Evolutionary conservation across 106 monocot genomes (phyloP), one percentile per base, ranked within the genome.

Genomic region (Dactylorhiza incarnata): DNA sequence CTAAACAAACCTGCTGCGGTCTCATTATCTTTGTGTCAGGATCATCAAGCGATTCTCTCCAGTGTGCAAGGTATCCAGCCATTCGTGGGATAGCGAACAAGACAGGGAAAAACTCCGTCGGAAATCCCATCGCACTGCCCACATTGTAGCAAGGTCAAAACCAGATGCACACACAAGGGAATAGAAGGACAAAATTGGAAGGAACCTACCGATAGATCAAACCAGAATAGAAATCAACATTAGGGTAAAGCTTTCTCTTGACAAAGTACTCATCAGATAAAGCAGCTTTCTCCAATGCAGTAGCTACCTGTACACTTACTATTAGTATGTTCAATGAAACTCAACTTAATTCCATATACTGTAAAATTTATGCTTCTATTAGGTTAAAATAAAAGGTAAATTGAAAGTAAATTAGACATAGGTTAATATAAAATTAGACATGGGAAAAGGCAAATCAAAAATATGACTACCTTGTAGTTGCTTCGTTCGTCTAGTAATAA

Each of bases 11-110:
- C 97, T 99, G 81, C 67, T 91, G 94, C 15, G 94, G 97, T 73
- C 97, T 89, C 86, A 94, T 94, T 73, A 99, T 99, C 83, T 99
- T 99, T n/a, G 91, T 94, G 71, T 99, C 97, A 68, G 97, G 94
- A 83, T 94, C 97, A 88, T 94, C 89, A n/a, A 99, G 89, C n/a
- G 97, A 99, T 73, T 99, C 97, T 54, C 89, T 81, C 97, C 97
- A 99, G 76, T 99, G 97, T 66, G 94, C 80, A 48, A 99, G 79
- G 50, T 88, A 99, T 22, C 97, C 97, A 83, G 91, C 94, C 97
- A 99, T 99, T 10, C 97, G 87, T 70, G 97, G 91, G 48, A 99
- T 89, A 2, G 91, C 97, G 86, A 99, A 94, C 73, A 94, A 75
- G 58, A 94, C 89, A 50, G 94, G 74, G 49, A 99, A 99, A 76